These are phyloP conservation scores for Articulospora tetracladia DNA, from an alignment of 495 filamentous ascomycete species.

Conservation along the genomic window DNA sequence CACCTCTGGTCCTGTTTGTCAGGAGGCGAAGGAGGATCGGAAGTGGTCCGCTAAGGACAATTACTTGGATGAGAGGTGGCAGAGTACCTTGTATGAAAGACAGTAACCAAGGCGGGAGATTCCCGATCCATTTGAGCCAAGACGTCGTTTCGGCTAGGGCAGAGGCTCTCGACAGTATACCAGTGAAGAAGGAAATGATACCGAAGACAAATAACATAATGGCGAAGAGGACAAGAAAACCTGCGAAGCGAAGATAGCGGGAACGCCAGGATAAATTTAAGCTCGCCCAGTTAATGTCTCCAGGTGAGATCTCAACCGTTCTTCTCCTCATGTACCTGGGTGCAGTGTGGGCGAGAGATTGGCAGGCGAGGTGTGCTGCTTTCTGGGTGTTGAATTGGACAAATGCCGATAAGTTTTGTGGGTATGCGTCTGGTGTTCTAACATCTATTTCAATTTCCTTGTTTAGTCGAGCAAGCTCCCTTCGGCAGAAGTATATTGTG, in stretches of 20 bases:
- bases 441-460: constrained; percentile 73
- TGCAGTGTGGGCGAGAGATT: constrained; percentile 9
- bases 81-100: constrained; percentile 67
- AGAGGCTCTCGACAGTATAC: constrained; percentile 12
- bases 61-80: constrained; percentile 55
- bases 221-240: constrained; percentile 9
- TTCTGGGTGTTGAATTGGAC: constrained; percentile 55
- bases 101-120: constrained; percentile 53
- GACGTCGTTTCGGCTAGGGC: constrained; percentile 29
- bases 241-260: constrained; percentile 8
- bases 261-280: constrained; percentile 12
- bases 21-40: constrained; percentile 15
- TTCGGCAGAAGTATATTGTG: constrained; percentile 70
- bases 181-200: constrained; percentile 14
- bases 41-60: constrained; percentile 16
- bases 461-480: constrained; percentile 69
- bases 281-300: constrained; percentile 14
- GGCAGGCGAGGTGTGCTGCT: constrained; percentile 14
- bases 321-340: constrained; percentile 13
- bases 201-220: constrained; percentile 14
- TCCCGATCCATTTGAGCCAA: constrained; percentile 59
- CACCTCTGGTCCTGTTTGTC: constrained; percentile 12
- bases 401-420: constrained; percentile 77
- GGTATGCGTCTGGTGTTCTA: constrained; percentile 62
- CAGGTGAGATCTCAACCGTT: constrained; percentile 15